Base-by-base conservation (phyloP, 139 green algal species). In the Chlamydomonas incerta region DNA sequence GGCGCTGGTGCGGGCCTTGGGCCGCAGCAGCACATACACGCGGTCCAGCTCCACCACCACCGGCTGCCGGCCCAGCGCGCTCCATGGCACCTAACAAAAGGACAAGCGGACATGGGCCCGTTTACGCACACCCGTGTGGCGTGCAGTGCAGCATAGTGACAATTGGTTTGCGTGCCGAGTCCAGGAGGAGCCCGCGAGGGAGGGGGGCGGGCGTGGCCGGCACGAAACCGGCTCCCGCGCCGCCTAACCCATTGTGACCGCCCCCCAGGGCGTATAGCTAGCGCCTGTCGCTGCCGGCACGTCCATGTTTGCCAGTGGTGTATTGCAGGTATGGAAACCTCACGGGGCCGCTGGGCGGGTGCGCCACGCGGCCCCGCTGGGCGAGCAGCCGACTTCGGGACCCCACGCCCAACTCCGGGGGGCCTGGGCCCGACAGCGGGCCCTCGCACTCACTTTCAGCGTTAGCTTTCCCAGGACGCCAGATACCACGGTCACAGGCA, bases 81-180 rank as follows among this genome's bases (percentile, higher is more conserved):
- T 90, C 97, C 97, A 99, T 63, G 97, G 97, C 37, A 99, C 92
- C 95, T 98, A 89, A n/a, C n/a, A n/a, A n/a, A n/a, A n/a, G n/a
- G n/a, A n/a, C n/a, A n/a, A n/a, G n/a, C n/a, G n/a, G n/a, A n/a
- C n/a, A n/a, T n/a, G n/a, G n/a, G n/a, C n/a, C n/a, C n/a, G n/a
- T n/a, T n/a, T n/a, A n/a, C n/a, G n/a, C n/a, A n/a, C n/a, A n/a
- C n/a, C n/a, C n/a, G n/a, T n/a, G n/a, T n/a, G n/a, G n/a, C n/a
- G n/a, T n/a, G n/a, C n/a, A n/a, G n/a, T n/a, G n/a, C n/a, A n/a
- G n/a, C n/a, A n/a, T n/a, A n/a, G n/a, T n/a, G n/a, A n/a, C n/a
- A n/a, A n/a, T n/a, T n/a, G n/a, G n/a, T n/a, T n/a, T n/a, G n/a
- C n/a, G n/a, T n/a, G n/a, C n/a, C n/a, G n/a, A n/a, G n/a, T n/a